Base-by-base conservation (phyloP, 768 basidiomycete genomes). In the Pleurotus platypus region DNA sequence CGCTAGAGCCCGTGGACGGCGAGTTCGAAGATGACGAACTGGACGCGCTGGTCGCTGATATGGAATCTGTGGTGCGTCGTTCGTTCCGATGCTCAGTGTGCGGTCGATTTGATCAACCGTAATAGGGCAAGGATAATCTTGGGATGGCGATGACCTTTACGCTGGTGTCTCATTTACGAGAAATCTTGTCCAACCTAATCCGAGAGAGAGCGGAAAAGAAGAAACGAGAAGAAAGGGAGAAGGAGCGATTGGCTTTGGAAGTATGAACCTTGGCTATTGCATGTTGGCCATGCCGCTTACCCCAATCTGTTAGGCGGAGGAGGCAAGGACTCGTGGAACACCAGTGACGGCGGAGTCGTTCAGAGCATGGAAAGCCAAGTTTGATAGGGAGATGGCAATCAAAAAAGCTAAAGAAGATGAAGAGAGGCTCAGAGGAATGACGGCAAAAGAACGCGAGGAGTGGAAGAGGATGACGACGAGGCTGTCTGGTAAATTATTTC, bases 121-220 rank as follows among this genome's bases (percentile, higher is more conserved):
- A 45, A 22, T 54, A 91, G 89, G 90, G 89, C 56, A 82, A 88
- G 66, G 92, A 94, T 66, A 94, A 90, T 69, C 65, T 92, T 18
- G 93, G 93, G 43, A 95, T 95, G 89, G 94, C 97, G 2, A 98
- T 98, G 94, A 95, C 94, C 15, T 99, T 97, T 67, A 94, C 96
- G 0, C 78, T 99, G 15, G 87, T 94, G 9, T 88, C 90, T 0
- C 87, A 90, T 63, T 80, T 97, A 46, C 80, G 90, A 61, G 94
- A 98, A 70, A 78, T 83, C 49, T 74, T 98, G 13, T 81, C 86
- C 4, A 65, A 67, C 15, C 72, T 95, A 22, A 81, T 93, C 37
- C 80, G 79, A 39, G 65, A 71, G 45, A 82, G 92, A 61, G 76
- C 75, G 16, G 85, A 85, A 57, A 78, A 70, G 58, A 78, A 73